Conservation (phyloP, 768 basidiomycete species). For the Artomyces pyxidatus region DNA sequence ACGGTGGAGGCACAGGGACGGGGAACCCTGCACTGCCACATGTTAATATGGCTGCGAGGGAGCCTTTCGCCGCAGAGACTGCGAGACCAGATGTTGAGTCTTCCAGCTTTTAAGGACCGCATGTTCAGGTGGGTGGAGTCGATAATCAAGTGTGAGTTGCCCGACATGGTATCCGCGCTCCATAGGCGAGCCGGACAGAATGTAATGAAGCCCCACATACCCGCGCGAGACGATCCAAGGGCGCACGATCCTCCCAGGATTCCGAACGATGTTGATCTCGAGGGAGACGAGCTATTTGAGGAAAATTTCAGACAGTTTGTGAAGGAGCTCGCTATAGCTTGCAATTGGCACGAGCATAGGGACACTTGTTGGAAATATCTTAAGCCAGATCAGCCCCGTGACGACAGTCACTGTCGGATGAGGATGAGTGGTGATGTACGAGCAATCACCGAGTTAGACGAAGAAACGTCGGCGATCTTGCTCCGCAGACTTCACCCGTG, state of each 20-base stretch:
- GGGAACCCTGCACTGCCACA: constrained; percentile 33
- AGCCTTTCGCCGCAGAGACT: neutral
- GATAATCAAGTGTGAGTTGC: constrained; percentile 15
- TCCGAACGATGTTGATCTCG: neutral
- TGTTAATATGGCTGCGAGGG: constrained; percentile 32
- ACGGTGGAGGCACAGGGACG: constrained; percentile 32
- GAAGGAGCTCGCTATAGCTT: constrained; percentile 25
- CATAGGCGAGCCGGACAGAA: neutral
- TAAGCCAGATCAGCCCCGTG: constrained; percentile 11
- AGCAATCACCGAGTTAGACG: constrained; percentile 20
- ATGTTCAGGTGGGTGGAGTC: constrained; percentile 21
- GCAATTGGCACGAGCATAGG: constrained; percentile 28
- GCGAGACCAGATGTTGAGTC: neutral
- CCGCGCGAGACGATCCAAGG: neutral
- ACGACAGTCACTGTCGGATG: constrained; percentile 23
- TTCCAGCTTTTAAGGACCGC: constrained; percentile 14
- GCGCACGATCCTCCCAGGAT: neutral
- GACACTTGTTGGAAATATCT: constrained; percentile 33
- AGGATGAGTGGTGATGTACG: constrained; percentile 11
- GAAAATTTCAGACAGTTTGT: constrained; percentile 13
- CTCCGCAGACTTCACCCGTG: constrained; percentile 29
- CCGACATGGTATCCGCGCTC: neutral
- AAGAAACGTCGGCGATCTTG: constrained; percentile 23
- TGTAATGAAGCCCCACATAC: neutral
- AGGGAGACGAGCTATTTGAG: constrained; percentile 17